phyloP scores from a whole-genome alignment of 1,284 basidiomycete genomes.

The Ceratobasidium papillatum region DNA sequence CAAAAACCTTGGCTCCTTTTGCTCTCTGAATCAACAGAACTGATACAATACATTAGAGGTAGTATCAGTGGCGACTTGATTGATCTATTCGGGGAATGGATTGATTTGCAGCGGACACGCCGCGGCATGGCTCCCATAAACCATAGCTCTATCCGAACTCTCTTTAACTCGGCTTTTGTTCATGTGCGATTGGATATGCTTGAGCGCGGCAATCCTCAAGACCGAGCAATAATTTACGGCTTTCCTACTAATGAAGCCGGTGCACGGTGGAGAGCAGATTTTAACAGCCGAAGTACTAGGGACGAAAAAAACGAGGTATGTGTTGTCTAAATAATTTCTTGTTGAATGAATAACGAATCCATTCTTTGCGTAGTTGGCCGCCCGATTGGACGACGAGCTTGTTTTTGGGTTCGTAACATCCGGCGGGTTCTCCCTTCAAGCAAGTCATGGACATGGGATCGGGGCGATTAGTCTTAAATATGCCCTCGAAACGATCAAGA shows the following conservation, averaged over 20 bases:
- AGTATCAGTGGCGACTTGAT: conserved; percentile 46
- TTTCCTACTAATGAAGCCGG: conserved; percentile 62
- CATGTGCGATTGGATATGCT: conserved; percentile 68
- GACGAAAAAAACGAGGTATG: conserved; percentile 50
- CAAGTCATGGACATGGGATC: conserved; percentile 77
- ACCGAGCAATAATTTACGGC: conserved; percentile 74
- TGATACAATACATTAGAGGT: neutral
- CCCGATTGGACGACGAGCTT: conserved; percentile 40
- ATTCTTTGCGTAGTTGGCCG: neutral
- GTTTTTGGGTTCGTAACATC: conserved; percentile 83
- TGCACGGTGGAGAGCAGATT: conserved; percentile 52
- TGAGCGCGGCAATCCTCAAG: conserved; percentile 74
- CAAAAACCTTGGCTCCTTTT: conserved; percentile 43
- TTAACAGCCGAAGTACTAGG: conserved; percentile 50
- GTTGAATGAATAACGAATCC: conserved; percentile 53
- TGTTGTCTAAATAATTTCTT: conserved; percentile 40
- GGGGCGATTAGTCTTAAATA: conserved; percentile 69
- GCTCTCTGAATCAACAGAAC: neutral
- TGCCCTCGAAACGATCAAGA: conserved; percentile 63
- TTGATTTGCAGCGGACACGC: conserved; percentile 67
- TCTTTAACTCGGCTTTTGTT: conserved; percentile 69
- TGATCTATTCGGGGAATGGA: conserved; percentile 58
- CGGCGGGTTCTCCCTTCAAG: conserved; percentile 78
- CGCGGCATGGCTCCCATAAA: conserved; percentile 55
- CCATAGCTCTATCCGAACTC: conserved; percentile 52